Percentiles rank a stretch among this genome's conserved stretches.
phyloP scores from a whole-genome alignment of 345 rosid species.

The Noccaea caerulescens region DNA sequence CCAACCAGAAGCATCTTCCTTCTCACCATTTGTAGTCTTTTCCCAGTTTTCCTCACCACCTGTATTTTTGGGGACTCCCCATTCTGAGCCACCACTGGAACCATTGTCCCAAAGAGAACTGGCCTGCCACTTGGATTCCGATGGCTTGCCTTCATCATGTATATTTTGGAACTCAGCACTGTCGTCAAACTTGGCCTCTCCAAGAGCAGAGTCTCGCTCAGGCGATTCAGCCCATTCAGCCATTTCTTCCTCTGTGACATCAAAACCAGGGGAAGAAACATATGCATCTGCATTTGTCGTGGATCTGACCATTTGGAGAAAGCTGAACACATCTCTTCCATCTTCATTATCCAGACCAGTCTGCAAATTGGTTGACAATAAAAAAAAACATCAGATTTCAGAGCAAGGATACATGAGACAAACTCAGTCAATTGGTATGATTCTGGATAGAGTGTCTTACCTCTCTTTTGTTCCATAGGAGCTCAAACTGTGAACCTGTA shows the following conservation, averaged over 20 bases:
- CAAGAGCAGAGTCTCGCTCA: constrained; percentile 56
- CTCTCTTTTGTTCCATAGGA: constrained; percentile 71
- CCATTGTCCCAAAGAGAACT: constrained; percentile 38
- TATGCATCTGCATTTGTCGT: constrained; percentile 42
- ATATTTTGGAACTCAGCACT: constrained; percentile 47
- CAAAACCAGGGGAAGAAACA: constrained; percentile 76
- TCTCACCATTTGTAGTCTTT: constrained; percentile 31
- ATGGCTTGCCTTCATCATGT: constrained; percentile 44
- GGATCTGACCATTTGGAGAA: constrained; percentile 76
- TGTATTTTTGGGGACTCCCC: constrained; percentile 41
- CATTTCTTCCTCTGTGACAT: constrained; percentile 56
- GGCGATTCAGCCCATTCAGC: constrained; percentile 80
- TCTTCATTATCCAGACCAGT: constrained; percentile 49
- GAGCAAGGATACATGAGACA: constrained; percentile 12
- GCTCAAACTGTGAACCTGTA: constrained; percentile 86
- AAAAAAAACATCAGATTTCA: constrained; percentile 30
- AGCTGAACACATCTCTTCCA: constrained; percentile 63
- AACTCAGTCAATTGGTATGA: constrained; percentile 12
- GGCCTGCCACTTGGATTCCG: constrained; percentile 53
- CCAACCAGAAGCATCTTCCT: constrained; percentile 42
- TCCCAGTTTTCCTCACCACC: constrained; percentile 43
- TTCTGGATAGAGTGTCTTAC: constrained; percentile 36
- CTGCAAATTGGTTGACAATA: constrained; percentile 50
- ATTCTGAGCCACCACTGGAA: constrained; percentile 42
- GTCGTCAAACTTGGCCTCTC: constrained; percentile 71